phyloP scores from a whole-genome alignment of 495 filamentous ascomycete species.

The Penicillium fimorum region DNA sequence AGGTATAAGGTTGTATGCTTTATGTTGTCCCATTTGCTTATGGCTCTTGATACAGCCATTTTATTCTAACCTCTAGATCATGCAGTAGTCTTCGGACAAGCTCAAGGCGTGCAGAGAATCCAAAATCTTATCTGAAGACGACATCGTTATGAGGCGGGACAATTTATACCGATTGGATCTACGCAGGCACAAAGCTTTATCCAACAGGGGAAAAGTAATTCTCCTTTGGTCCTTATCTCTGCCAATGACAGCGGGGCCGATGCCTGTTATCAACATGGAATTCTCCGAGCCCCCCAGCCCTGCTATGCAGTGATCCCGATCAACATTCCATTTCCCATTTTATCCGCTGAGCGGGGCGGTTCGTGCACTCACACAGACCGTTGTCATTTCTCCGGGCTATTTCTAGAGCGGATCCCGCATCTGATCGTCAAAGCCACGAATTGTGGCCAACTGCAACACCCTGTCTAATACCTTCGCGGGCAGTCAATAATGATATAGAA shows the following conservation, averaged over 20 bases:
- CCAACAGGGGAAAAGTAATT: not conserved
- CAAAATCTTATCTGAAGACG: not conserved
- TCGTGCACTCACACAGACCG: not conserved
- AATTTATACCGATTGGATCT: not conserved
- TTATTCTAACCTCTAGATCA: not conserved
- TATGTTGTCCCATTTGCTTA: not conserved
- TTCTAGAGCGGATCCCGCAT: constrained; percentile 2
- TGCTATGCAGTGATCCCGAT: constrained; percentile 10
- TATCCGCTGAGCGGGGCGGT: not conserved
- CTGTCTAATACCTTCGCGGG: not conserved
- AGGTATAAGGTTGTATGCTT: not conserved
- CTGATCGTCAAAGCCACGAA: not conserved
- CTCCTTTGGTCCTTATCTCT: not conserved
- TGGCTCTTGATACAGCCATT: not conserved
- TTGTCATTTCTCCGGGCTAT: not conserved
- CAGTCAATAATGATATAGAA: not conserved
- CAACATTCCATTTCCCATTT: constrained; percentile 19
- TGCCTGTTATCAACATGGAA: not conserved
- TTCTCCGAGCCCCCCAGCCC: not conserved
- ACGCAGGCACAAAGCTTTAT: not conserved
- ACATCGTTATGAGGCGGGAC: not conserved
- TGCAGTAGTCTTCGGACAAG: not conserved
- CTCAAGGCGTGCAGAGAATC: not conserved
- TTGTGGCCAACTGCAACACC: not conserved
- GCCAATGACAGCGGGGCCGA: constrained; percentile 4